Conservation (phyloP, 2,329 filamentous ascomycete species). For the Lanzia echinophila region DNA sequence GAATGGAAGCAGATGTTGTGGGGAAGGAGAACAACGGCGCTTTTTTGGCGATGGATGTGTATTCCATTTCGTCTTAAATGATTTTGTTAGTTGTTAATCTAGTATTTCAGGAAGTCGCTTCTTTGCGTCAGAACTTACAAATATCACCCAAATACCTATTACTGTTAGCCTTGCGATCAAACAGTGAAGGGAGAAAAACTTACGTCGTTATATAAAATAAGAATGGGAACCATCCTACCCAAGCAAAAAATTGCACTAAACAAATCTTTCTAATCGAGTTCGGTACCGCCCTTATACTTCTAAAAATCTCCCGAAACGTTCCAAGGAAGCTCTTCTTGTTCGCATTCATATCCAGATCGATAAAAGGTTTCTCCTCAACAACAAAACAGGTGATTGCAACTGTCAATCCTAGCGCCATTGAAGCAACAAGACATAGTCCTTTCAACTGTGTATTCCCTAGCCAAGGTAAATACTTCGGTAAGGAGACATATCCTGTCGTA, state of each 20-base stretch:
- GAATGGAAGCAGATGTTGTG: neutral
- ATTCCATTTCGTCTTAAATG: conserved; percentile 3
- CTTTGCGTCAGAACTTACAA: neutral
- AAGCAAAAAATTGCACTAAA: conserved; percentile 27
- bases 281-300: conserved; percentile 5
- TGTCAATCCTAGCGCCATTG: conserved; percentile 13
- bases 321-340: conserved; percentile 1
- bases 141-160: conserved; percentile 8
- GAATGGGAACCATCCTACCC: conserved; percentile 33
- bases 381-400: conserved; percentile 10
- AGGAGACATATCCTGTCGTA: conserved; percentile 18
- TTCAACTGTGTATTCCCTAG: conserved; percentile 21
- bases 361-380: conserved; percentile 8
- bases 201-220: conserved; percentile 31
- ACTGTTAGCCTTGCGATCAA: neutral
- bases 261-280: conserved; percentile 17
- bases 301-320: neutral
- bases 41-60: conserved; percentile 3
- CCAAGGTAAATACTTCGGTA: conserved; percentile 16
- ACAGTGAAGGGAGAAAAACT: neutral
- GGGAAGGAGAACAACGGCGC: neutral
- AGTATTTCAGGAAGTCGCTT: neutral
- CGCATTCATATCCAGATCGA: neutral
- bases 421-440: conserved; percentile 19
- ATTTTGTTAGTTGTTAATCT: neutral